phyloP scores from a whole-genome alignment of 2,329 filamentous ascomycete genomes.

The Penicillium sp. region DNA sequence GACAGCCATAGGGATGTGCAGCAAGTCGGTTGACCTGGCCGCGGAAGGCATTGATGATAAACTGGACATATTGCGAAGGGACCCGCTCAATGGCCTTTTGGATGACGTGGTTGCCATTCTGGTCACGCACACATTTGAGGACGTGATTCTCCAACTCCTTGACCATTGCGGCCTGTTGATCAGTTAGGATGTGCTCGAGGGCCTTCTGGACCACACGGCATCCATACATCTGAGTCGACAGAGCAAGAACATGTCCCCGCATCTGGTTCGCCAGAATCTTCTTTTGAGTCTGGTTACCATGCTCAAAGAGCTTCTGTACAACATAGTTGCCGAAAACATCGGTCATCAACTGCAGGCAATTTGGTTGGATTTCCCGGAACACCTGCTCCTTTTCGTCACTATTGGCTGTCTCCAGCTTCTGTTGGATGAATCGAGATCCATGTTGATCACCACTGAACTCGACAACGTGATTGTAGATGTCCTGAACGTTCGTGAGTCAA shows the following conservation, averaged over 20 bases:
- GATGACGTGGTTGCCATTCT: slow-evolving; percentile 94
- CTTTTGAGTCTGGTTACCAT: slow-evolving; percentile 92
- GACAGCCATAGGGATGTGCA: slow-evolving; percentile 80
- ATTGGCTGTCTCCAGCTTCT: slow-evolving; percentile 86
- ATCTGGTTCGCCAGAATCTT: slow-evolving; percentile 79
- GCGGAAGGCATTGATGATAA: slow-evolving; percentile 77
- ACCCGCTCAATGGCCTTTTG: slow-evolving; percentile 87
- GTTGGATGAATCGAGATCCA: slow-evolving; percentile 91
- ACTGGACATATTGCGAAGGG: slow-evolving; percentile 73
- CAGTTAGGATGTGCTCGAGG: slow-evolving; percentile 83
- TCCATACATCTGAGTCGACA: slow-evolving; percentile 87
- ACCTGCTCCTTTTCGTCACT: slow-evolving; percentile 93
- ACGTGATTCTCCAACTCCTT: slow-evolving; percentile 77
- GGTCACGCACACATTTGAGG: slow-evolving; percentile 73
- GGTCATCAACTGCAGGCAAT: slow-evolving; percentile 85
- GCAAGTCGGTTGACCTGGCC: slow-evolving; percentile 72
- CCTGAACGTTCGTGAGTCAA: no score
- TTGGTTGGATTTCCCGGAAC: slow-evolving; percentile 80
- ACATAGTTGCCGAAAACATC: slow-evolving; percentile 99
- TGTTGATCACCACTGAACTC: slow-evolving; percentile 96
- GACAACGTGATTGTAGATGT: slow-evolving; percentile 82
- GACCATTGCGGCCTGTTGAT: slow-evolving; percentile 81
- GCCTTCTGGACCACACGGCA: slow-evolving; percentile 97
- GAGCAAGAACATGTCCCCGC: slow-evolving; percentile 74
- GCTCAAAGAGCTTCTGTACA: slow-evolving; percentile 95